A percentile compares a stretch with the other conserved stretches of the same genome.
Conservation (phyloP, 1,139 yeast species). For the Sugiyamaella sp. region DNA sequence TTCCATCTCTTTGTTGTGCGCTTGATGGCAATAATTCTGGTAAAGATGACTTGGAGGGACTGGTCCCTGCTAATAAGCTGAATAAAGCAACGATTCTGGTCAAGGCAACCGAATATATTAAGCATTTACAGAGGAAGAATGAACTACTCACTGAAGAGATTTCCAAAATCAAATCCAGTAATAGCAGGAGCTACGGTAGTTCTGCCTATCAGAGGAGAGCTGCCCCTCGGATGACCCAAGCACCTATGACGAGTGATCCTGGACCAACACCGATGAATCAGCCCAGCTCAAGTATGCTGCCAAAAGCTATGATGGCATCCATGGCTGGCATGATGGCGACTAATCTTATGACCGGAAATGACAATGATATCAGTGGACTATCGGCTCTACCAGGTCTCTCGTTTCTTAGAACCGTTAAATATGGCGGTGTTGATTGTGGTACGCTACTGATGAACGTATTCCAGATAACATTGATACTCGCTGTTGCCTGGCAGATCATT, state of each 20-base stretch:
- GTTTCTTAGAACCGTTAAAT: slow-evolving; percentile 24
- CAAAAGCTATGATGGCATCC: slow-evolving; percentile 43
- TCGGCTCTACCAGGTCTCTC: slow-evolving; percentile 39
- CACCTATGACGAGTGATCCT: slow-evolving; percentile 5
- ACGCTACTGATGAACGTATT: slow-evolving; percentile 28
- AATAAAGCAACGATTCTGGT: slow-evolving; percentile 88
- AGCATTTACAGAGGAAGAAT: slow-evolving; percentile 76
- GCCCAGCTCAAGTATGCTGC: slow-evolving; percentile 24
- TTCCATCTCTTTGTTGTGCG: slow-evolving; percentile 56
- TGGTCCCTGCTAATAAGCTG: slow-evolving; percentile 82
- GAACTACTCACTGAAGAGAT: slow-evolving; percentile 58
- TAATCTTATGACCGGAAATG: slow-evolving; percentile 39
- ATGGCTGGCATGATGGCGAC: slow-evolving; percentile 47
- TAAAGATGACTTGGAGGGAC: slow-evolving; percentile 66
- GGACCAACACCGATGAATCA: slow-evolving; percentile 2
- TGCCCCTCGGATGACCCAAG: neutral
- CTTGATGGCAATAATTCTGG: slow-evolving; percentile 38
- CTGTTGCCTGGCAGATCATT: slow-evolving; percentile 38
- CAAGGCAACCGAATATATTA: slow-evolving; percentile 88
- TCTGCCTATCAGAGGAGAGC: neutral
- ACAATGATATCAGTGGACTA: slow-evolving; percentile 36
- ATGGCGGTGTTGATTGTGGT: slow-evolving; percentile 23
- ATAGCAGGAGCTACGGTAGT: neutral
- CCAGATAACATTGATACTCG: slow-evolving; percentile 38
- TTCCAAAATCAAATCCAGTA: slow-evolving; percentile 42